Base-by-base conservation (phyloP, 805 yeast species). In the Nakazawaea anatomiae region DNA sequence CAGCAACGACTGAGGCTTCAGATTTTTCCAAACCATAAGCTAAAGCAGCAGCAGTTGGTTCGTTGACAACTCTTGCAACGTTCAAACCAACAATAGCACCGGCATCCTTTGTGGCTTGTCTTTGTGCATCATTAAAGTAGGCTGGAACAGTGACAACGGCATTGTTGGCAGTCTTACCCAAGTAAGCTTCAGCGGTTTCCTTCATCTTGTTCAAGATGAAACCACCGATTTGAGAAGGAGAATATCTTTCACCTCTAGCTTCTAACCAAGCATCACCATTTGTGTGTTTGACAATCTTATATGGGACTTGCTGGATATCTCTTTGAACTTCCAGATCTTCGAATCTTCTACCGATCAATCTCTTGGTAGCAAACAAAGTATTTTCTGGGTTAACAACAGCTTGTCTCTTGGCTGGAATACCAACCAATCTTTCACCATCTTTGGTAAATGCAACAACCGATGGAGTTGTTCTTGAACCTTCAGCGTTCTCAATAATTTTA, bases 11-110 rank as follows among this genome's bases (percentile, higher is more conserved):
- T 52, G 63, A 66, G 34, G 70, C 59, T 60, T 78, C 82, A 36
- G 73, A 62, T 77, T 86, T 87, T 75, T 89, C 96, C 65, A 89
- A 77, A 75, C 97, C 97, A 73, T 89, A 89, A 57, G 97, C 97
- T 65, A 89, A 77, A 57, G 97, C 96, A 57, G 97, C 94, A 57
- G 94, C 94, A 57, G 94, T 86, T 63, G 95, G 95, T 78, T 87
- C 95, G 76, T 87, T 87, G 58, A 87, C 94, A 57, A 87, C 95
- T 74, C 95, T 82, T 66, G 88, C 79, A 59, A 87, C 91, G 74
- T 89, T 89, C 67, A 90, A 78, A 55, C 97, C 97, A 60, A 89
- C 96, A 74, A 90, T 90, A 72, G 89, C 92, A 79, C 97, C 97
- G 50, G 97, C 97, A 71, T 90, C 96, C 78, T 90, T 90, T 69